phyloP scores from a whole-genome alignment of 2,329 filamentous ascomycete genomes.

The Monilinia laxa region DNA sequence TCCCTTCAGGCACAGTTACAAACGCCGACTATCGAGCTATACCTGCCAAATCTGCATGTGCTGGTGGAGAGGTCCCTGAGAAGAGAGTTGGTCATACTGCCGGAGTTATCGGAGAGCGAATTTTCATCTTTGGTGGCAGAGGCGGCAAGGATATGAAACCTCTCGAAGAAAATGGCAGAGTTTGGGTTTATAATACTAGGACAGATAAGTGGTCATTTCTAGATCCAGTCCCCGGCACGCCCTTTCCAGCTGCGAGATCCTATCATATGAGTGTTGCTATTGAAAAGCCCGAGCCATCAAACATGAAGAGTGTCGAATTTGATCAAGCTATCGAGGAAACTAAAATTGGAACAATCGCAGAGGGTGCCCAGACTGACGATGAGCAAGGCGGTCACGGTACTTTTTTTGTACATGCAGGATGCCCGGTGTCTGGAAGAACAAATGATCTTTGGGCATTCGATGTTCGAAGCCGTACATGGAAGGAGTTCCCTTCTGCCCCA shows the following conservation, averaged over 20 bases:
- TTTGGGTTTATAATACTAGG: conserved; percentile 74
- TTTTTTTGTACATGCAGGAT: conserved; percentile 76
- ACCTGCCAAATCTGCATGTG: conserved; percentile 47
- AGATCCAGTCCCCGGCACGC: conserved; percentile 52
- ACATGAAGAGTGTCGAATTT: conserved; percentile 33
- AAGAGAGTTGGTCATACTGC: conserved; percentile 74
- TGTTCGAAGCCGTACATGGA: conserved; percentile 63
- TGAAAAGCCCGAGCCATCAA: conserved; percentile 48
- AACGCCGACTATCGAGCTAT: conserved; percentile 59
- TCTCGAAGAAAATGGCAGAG: conserved; percentile 69
- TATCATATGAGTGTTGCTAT: conserved; percentile 65
- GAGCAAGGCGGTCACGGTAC: conserved; percentile 65
- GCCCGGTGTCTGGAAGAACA: conserved; percentile 58
- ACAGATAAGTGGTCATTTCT: conserved; percentile 64
- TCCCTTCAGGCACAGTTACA: conserved; percentile 57
- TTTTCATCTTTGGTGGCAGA: conserved; percentile 81
- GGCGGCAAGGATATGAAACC: conserved; percentile 67
- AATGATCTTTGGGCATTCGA: conserved; percentile 79
- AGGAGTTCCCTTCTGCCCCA: conserved; percentile 64
- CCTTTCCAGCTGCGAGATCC: conserved; percentile 64
- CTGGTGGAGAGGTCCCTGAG: conserved; percentile 53
- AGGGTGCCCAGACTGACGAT: conserved; percentile 55
- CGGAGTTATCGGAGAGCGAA: conserved; percentile 63
- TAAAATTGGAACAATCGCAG: conserved; percentile 57
- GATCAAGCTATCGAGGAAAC: conserved; percentile 49